Evolutionary conservation across 2,329 filamentous ascomycete genomes (phyloP), one percentile per base, ranked within the genome.

Genomic region (Cladosporium sp.): DNA sequence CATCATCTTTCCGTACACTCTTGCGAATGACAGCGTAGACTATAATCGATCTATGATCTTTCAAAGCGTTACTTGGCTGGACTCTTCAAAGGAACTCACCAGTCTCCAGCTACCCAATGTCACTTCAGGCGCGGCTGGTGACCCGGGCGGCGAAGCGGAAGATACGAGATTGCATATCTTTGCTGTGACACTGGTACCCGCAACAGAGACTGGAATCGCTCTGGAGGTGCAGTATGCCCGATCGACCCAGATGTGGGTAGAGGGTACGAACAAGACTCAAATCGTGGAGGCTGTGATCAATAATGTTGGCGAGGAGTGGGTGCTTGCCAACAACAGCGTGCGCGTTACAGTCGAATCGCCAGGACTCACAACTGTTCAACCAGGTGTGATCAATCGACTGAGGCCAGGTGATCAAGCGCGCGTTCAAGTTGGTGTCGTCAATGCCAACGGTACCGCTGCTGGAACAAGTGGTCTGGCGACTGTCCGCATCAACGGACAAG

Each of bases 41-140:
- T 70, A 63, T 56, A 72, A 72, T 45, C 57, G 64, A 12, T 66
- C 66, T 7, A 71, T 70, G 55, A 71, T 73, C 38, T 73, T 68
- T 50, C 67, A 72, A 37, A 68, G 65, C 0, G 61, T 67, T 29
- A 69, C 65, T 41, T 70, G 69, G 68, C 52, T 72, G 2, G 69
- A 72, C 50, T 65, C 66, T 1, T 67, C 64, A 3, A 71, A 70
- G 43, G 66, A 70, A 15, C 55, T 73, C 7, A 56, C 61, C 7
- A 66, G 64, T 2, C 44, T 72, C 24, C 63, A 60, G 8, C 56
- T 71, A 11, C 69, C 69, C 6, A 68, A 70, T 55, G 64, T 68
- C 15, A 66, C 65, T 7, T 57, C 58, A 6, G 67, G 68, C 0
- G 61, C 65, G 4, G 59, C 60, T 3, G 68, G 61, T 29, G 62